Evolutionary conservation across 306 rosid genomes (phyloP), one percentile per base, ranked within the genome.

Genomic region (Cicer judaicum): DNA sequence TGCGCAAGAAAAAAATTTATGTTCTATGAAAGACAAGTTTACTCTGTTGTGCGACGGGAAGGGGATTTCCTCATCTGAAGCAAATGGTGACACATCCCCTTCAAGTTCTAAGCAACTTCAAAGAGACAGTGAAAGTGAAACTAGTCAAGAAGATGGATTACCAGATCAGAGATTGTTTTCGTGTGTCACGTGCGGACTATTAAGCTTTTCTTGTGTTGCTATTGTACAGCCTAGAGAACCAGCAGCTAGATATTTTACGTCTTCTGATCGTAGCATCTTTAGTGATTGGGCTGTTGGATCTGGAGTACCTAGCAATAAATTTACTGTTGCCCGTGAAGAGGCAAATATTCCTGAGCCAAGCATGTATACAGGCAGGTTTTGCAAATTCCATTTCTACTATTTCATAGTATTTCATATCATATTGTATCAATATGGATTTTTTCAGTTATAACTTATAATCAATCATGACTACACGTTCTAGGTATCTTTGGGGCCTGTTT

Each of bases 151-250:
- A 56, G 89, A 90, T 79, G 91, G 90, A 43, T 72, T 90, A 70
- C 88, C 99, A 53, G 95, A 95, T 53, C 95, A 95, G 83, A 89
- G 96, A 84, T 79, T 95, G 40, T 92, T 95, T 86, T 92, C 99
- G 21, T 95, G 99, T 50, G 99, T 92, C 76, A 90, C 98, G 2
- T 95, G 99, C 81, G 99, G 99, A 62, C 87, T 92, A 80, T 81
- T 95, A 80, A 84, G 95, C 89, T 95, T 95, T 86, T 87, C 96
- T 38, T 95, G 99, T 77, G 93, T 90, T 43, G 99, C 99, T 66
- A 78, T 95, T 79, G 78, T 95, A 78, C 97, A 88, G 83, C 99
- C 99, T 18, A 90, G 79, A 79, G 97, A 95, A 75, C 81, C 88
- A 63, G 92, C 99, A 2, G 86, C 99, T 78, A 86, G 96, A 81